Conservation (phyloP, 208 protist species). For the Vickermania ingenoplastis region DNA sequence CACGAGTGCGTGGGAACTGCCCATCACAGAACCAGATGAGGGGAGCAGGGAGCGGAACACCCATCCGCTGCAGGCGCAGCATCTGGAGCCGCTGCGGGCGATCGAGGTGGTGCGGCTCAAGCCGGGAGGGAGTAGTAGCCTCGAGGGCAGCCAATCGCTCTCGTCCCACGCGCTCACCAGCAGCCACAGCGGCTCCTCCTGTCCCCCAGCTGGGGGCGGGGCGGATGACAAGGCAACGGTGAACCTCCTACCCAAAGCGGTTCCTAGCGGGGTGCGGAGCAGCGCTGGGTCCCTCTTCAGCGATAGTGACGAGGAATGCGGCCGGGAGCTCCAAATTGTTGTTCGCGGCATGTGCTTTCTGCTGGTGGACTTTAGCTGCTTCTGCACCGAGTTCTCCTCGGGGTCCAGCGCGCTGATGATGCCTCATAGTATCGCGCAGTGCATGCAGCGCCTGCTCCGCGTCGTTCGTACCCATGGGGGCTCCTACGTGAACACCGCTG, state of each 20-base stretch:
- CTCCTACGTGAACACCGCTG: neutral
- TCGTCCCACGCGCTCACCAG: no score
- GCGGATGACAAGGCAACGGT: no score
- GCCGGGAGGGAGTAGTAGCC: no score
- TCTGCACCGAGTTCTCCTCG: neutral
- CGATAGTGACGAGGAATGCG: no score
- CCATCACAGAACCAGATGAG: neutral
- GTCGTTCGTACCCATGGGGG: neutral
- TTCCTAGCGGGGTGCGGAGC: no score
- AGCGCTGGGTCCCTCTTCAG: no score
- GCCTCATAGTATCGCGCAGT: neutral
- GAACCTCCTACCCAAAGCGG: no score
- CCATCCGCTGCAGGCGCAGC: neutral
- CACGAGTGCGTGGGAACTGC: neutral
- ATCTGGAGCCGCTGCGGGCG: neutral
- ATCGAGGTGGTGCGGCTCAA: neutral
- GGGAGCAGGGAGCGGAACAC: neutral
- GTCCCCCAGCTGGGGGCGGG: no score
- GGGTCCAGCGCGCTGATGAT: constrained; percentile 7
- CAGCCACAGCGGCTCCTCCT: no score
- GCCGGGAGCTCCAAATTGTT: neutral
- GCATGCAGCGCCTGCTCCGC: neutral
- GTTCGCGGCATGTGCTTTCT: constrained; percentile 1
- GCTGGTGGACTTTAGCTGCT: constrained; percentile 7
- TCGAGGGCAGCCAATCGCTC: no score